Base-by-base conservation (phyloP, 805 yeast species). In the Suhomyces xylopsoci region DNA sequence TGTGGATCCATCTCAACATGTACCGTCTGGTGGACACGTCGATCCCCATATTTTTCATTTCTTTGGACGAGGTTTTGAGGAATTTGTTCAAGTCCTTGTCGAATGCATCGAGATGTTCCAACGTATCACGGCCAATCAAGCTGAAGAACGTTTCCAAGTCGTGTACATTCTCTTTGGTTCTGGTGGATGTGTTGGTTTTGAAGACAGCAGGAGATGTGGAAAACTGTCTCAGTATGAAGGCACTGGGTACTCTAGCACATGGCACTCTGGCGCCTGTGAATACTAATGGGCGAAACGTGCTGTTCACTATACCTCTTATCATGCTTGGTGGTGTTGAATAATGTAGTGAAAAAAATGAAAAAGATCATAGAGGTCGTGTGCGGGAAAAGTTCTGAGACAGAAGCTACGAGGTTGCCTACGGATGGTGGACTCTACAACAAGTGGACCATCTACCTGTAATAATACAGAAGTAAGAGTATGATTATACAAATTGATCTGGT, bases 61-160 rank as follows among this genome's bases (percentile, higher is more conserved):
- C 71, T 49, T 66, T 61, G 3, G 90, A 78, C 20, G 78, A 63
- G 55, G 84, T 76, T 26, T 66, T 67, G 71, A 90, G 85, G 53
- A 93, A 79, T 58, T 81, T 78, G 9, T 82, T 77, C 59, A 87
- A 79, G 58, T 77, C 79, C 22, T 67, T 67, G 58, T 84, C 94
- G 57, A 90, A 86, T 8, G 76, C 64, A 43, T 86, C 96, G 4
- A 76, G 71, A 60, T 85, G 84, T 64, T 91, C 96, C 22, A 71
- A 60, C 57, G 84, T 74, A 54, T 82, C 80, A 57, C 97, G 83
- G 2, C 98, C 98, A 52, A 93, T 90, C 60, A 79, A 81, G n/a
- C 67, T 71, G 51, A 93, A 77, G 63, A 93, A 93, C 0, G 91
- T 74, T 53, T 79, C 73, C 41, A 88, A 90, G 64, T 89, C 94